Conservation (phyloP, 2,329 filamentous ascomycete genomes). For the Apiospora pterosperma region DNA sequence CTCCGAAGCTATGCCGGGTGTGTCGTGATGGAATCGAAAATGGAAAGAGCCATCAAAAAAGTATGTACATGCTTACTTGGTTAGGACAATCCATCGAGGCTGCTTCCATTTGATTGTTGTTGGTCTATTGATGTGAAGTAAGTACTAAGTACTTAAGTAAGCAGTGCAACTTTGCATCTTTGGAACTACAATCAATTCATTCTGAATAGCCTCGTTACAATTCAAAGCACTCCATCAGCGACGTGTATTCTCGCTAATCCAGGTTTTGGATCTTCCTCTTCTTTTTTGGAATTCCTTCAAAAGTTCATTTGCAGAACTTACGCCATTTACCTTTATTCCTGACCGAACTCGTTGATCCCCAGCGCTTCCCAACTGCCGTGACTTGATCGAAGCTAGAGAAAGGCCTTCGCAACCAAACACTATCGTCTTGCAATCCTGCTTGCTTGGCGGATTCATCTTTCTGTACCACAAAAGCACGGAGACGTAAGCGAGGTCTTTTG, state of each 20-base stretch:
- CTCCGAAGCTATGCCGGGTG: background rate
- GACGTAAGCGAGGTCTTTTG: background rate
- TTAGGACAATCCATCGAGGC: background rate
- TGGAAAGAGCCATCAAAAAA: background rate
- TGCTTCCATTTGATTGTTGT: background rate
- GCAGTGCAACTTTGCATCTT: too few relatives aligned
- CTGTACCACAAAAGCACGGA: background rate
- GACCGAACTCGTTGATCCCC: background rate
- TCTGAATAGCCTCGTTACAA: background rate
- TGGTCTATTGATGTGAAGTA: background rate
- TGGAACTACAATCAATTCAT: background rate
- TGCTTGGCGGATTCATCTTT: background rate
- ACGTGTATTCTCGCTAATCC: slow-evolving; percentile 6
- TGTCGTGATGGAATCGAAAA: too few relatives aligned
- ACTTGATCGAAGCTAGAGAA: too few relatives aligned
- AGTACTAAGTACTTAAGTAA: too few relatives aligned
- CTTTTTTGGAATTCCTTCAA: slow-evolving; percentile 6
- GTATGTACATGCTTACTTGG: too few relatives aligned
- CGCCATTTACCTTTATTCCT: background rate
- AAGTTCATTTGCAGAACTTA: slow-evolving; percentile 3
- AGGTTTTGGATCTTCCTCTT: slow-evolving; percentile 9
- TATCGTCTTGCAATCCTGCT: background rate
- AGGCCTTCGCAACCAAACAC: background rate
- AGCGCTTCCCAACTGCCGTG: background rate
- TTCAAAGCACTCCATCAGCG: slow-evolving; percentile 2